A percentile compares a stretch with the other conserved stretches of the same genome.
Conservation (phyloP, 495 filamentous ascomycete genomes). For the Penicillium cataractarum region DNA sequence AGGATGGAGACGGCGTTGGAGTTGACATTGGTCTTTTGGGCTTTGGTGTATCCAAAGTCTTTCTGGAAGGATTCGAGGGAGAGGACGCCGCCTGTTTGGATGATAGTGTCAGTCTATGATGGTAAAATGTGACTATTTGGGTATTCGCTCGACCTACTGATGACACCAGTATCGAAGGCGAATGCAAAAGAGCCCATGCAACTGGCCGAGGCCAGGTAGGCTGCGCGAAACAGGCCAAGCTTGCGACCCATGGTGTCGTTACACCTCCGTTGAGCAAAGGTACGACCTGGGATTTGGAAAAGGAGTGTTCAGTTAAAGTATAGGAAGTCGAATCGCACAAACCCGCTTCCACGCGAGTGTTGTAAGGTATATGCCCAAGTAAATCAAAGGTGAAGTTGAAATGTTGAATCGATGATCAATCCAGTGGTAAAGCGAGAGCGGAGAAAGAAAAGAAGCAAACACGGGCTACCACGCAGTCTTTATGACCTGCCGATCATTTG, state of each 20-base stretch:
- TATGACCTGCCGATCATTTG: conserved; percentile 1
- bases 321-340: not conserved
- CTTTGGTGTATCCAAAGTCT: conserved; percentile 35
- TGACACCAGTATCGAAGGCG: conserved; percentile 45
- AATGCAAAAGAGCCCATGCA: conserved; percentile 47
- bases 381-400: not conserved
- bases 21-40: conserved; percentile 41
- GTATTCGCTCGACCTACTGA: conserved; percentile 29
- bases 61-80: conserved; percentile 43
- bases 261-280: not conserved
- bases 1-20: conserved; percentile 49
- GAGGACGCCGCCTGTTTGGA: conserved; percentile 38
- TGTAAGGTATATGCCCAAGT: too few species aligned
- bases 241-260: conserved; percentile 32
- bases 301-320: not conserved
- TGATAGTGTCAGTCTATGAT: not conserved
- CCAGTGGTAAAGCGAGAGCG: not conserved
- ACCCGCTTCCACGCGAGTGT: not conserved
- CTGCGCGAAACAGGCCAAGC: conserved; percentile 38
- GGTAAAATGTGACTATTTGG: not conserved
- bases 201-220: conserved; percentile 41
- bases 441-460: not conserved
- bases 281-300: not conserved
- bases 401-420: not conserved
- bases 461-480: not conserved